Base-by-base conservation (phyloP, 2,329 filamentous ascomycete species). In the Didymella pomorum region DNA sequence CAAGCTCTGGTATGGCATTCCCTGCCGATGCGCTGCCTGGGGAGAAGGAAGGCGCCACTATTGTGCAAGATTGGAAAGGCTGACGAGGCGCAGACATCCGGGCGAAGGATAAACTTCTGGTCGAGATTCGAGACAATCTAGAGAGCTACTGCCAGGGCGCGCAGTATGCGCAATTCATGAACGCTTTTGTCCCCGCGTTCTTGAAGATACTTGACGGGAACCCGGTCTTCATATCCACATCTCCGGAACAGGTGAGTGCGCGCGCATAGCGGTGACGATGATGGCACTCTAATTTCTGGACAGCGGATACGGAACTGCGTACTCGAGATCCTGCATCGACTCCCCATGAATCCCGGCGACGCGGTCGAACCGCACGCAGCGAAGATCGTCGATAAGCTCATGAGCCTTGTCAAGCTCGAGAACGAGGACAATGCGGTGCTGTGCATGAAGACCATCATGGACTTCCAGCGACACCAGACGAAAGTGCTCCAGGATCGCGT, bases 351-450 rank as follows among this genome's bases (percentile, higher is more conserved):
- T 37, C 89, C 92, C 2, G 79, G 87, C 52, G 93, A 97, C 69
- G 87, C 87, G 1, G 89, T 97, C 78, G 93, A 98, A 75, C 90
- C 89, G 0, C 96, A 94, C 77, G 93, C 94, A 37, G 86, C 88
- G 64, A 92, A 96, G 73, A 89, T 96, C 60, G 92, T 97, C 59
- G 93, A 97, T 73, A 84, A 96, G 65, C 84, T 98, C 63, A 94
- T 98, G 88, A 86, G 87, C 53, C 81, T 99, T 58, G 93, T 98
- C 59, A 88, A 89, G 67, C 89, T 87, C 41, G 95, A 99, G 78
- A 99, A 99, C 70, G 95, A 99, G 79, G 95, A 99, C 63, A 99
- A 99, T 83, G 95, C 94, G 2, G 92, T 96, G n/a, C 81, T 99
- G 62, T 97, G 94, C 75, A 92, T 99, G 80, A 99, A 99, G 82